phyloP scores from a whole-genome alignment of 495 filamentous ascomycete species.

The Penicillium longicatenatum region DNA sequence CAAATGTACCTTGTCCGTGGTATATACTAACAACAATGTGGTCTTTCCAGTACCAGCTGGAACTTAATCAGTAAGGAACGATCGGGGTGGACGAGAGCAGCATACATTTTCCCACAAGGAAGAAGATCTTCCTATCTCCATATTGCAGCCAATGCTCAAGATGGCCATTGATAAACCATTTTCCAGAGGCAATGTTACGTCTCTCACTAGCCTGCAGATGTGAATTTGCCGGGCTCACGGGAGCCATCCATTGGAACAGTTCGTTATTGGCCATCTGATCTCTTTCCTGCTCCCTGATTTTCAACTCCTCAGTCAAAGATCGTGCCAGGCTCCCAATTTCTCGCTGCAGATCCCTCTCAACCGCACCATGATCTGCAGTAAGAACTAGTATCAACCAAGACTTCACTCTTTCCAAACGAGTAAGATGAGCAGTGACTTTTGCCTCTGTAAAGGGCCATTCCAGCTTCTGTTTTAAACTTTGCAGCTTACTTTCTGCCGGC shows the following conservation, averaged over 20 bases:
- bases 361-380: constrained; percentile 17
- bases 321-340: constrained; percentile 19
- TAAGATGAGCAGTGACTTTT: constrained; percentile 19
- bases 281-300: constrained; percentile 19
- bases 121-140: constrained; percentile 6
- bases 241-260: constrained; percentile 26
- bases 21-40: constrained; percentile 28
- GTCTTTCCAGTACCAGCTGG: constrained; percentile 28
- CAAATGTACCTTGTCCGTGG: no score
- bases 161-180: constrained; percentile 22
- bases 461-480: constrained; percentile 22
- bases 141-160: constrained; percentile 15
- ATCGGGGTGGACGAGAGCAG: neutral
- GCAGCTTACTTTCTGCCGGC: constrained; percentile 15
- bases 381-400: constrained; percentile 30
- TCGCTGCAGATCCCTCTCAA: constrained; percentile 16
- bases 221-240: constrained; percentile 20
- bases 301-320: constrained; percentile 21
- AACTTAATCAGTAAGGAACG: neutral
- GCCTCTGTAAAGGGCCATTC: constrained; percentile 26
- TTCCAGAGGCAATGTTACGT: constrained; percentile 7
- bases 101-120: constrained; percentile 29
- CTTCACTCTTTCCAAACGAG: constrained; percentile 24
- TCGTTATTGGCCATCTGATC: constrained; percentile 10
- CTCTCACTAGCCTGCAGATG: constrained; percentile 21